Conservation (phyloP, 169 alveolate species). For the Plasmodium cynomolgi region DNA sequence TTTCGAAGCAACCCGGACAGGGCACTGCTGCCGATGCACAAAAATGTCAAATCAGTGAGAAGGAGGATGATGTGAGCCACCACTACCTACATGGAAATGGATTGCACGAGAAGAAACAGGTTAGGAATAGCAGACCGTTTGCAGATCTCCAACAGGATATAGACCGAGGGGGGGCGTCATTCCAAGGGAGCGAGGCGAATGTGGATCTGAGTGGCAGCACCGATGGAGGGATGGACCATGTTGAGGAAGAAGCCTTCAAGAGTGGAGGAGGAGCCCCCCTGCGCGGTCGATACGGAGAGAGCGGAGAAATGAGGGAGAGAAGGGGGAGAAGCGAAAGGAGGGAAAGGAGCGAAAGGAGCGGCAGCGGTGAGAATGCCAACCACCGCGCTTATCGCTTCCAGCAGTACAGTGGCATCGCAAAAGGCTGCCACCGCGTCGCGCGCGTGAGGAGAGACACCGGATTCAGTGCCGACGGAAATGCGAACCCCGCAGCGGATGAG, state of each 20-base stretch:
- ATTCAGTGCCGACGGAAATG: not conserved
- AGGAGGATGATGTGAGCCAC: not conserved
- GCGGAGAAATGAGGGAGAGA: not conserved
- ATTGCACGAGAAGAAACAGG: not conserved
- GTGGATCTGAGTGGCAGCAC: not conserved
- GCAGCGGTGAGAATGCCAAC: not conserved
- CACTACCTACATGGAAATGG: not conserved
- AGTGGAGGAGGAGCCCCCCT: not conserved
- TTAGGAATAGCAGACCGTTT: not conserved
- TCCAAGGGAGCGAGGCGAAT: not conserved
- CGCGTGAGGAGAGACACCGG: constrained; percentile 7
- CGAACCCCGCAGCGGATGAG: not conserved
- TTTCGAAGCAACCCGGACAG: not conserved
- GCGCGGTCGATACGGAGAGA: not conserved
- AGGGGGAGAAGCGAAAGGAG: too few species aligned
- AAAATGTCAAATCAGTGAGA: not conserved
- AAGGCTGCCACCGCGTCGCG: not conserved
- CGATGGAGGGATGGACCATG: not conserved
- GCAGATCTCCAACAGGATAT: not conserved
- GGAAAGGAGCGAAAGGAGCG: not conserved
- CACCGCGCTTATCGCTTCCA: not conserved
- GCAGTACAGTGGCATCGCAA: not conserved
- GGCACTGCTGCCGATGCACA: not conserved
- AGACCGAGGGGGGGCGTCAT: not conserved
- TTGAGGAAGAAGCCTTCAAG: not conserved